Evolutionary conservation across 2,329 filamentous ascomycete genomes (phyloP).

Genomic region (Verticillium nubilum): DNA sequence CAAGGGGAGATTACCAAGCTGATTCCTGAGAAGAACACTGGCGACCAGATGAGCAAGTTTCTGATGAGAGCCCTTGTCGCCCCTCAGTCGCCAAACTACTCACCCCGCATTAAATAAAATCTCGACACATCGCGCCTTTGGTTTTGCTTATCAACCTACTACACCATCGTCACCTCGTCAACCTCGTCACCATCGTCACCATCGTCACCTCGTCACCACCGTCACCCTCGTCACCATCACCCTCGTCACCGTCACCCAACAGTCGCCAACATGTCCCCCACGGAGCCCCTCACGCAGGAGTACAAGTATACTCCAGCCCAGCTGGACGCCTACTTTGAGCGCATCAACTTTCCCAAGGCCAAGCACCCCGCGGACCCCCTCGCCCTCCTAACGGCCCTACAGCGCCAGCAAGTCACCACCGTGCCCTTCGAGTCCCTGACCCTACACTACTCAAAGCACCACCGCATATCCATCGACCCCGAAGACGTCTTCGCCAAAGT

Average conservation of each 20-base stretch:
- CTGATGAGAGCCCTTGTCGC: no score
- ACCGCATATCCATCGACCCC: constrained; percentile 30
- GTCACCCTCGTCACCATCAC: no score
- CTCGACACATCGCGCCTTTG: not conserved
- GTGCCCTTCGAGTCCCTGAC: constrained; percentile 51
- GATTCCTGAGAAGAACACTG: no score
- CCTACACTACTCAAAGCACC: constrained; percentile 41
- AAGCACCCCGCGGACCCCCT: constrained; percentile 18
- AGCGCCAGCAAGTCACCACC: constrained; percentile 36
- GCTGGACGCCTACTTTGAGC: constrained; percentile 20
- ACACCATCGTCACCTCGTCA: not conserved
- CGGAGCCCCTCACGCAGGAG: not conserved
- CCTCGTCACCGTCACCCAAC: no score
- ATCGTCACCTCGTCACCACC: no score
- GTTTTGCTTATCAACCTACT: not conserved
- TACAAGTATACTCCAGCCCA: constrained; percentile 20
- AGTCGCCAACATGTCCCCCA: not conserved
- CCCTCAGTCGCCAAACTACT: not conserved
- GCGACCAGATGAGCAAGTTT: not conserved
- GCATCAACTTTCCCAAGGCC: constrained; percentile 19
- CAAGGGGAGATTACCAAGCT: no score
- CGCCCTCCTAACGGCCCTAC: constrained; percentile 23
- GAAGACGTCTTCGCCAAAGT: constrained; percentile 38
- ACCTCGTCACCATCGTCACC: no score
- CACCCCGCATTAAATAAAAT: not conserved